These are phyloP conservation scores for Xylaria acuta DNA, from an alignment of 495 filamentous ascomycete species.

Conservation along the genomic window DNA sequence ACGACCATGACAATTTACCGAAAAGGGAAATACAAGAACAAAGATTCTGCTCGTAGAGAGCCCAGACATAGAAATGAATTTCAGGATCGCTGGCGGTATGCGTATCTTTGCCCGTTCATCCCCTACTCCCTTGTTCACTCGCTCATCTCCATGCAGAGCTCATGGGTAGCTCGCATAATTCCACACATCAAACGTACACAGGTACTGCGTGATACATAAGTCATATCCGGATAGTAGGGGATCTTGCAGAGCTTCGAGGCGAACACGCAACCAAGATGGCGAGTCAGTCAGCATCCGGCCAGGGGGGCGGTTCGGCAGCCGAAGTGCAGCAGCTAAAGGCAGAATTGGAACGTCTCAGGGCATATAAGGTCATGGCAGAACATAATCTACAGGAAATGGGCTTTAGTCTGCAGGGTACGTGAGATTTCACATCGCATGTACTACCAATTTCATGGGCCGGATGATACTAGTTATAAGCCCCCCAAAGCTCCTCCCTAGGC, in stretches of 20 bases:
- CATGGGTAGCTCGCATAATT: background rate
- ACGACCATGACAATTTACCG: background rate
- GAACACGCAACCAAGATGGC: constrained; percentile 13
- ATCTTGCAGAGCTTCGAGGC: background rate
- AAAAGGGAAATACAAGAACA: constrained; percentile 19
- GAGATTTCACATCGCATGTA: background rate
- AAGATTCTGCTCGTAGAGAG: constrained; percentile 11
- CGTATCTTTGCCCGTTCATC: background rate
- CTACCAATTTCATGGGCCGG: background rate
- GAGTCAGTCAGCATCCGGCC: background rate
- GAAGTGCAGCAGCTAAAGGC: constrained; percentile 1
- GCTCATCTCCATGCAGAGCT: background rate
- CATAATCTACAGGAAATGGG: constrained; percentile 10
- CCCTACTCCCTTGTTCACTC: constrained; percentile 15
- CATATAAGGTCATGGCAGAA: constrained; percentile 16
- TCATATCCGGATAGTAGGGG: background rate
- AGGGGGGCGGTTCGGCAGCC: background rate
- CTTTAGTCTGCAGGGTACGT: constrained; percentile 17
- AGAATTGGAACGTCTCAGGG: constrained; percentile 13
- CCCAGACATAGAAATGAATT: constrained; percentile 13
- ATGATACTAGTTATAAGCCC: background rate
- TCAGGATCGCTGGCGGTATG: background rate
- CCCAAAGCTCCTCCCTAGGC: background rate
- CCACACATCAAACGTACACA: background rate
- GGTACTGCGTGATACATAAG: background rate